Evolutionary conservation across 2,329 filamentous ascomycete species (phyloP), one percentile per base, ranked within the genome.

Genomic region (Colletotrichum euphorbiae): DNA sequence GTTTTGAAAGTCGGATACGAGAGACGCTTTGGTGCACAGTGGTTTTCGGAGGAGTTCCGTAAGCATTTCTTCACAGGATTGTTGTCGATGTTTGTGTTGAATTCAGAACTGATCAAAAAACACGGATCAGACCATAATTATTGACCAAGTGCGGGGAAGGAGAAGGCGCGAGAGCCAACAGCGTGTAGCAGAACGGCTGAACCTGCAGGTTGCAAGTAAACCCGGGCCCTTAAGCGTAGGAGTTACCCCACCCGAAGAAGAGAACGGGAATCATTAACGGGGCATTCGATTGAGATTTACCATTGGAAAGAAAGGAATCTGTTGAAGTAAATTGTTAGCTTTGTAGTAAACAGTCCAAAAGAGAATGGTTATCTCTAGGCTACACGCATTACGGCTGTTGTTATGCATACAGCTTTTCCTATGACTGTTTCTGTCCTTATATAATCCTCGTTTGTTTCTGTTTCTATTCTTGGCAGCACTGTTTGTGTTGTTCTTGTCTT

Each of bases 21-120:
- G 57, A 46, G 19, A 62, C 21, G 21, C n/a, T 24, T 28, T 48
- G 24, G 66, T 69, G 51, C 64, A 62, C 17, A 62, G 21, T 11
- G 64, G 42, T 24, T 24, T 50, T 42, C 38, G 19, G 7, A 42
- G 21, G 36, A 56, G 15, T 42, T 56, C 36, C 15, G 36, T 36
- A 19, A 56, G 19, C 52, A 56, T 54, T 21, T n/a, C 51, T 40
- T 52, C 24, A 33, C 9, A n/a, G 48, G 13, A 52, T 33, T 31
- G n/a, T 1, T 15, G 36, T 52, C 15, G 33, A 52, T 13, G 9
- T 31, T 6, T 17, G 48, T 28, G 1, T 28, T 8, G 28, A 28
- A 8, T 28, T 28, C 28, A 52, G 28, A 13, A 12, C 12, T 11
- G 28, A 5, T 28, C 28, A n/a, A 31, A n/a, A 24, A 36, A 28